Evolutionary conservation across 2,329 filamentous ascomycete species (phyloP).

Genomic region (Xylariaceae sp.): DNA sequence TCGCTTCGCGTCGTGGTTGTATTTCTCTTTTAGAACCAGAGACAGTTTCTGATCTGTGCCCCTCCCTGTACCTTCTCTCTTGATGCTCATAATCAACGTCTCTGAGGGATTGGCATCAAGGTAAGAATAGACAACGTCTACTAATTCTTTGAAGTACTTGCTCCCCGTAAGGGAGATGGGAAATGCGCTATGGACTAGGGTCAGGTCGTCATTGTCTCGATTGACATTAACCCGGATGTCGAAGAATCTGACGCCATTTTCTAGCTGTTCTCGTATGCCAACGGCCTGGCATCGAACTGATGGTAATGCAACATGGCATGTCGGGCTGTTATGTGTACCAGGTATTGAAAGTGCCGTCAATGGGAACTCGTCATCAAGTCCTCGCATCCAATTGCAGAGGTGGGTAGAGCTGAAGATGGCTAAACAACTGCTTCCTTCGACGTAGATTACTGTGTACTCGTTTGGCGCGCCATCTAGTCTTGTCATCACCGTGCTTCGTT

Average conservation of each 20-base stretch:
- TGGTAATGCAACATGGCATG: conserved; percentile 77
- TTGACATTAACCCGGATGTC: conserved; percentile 71
- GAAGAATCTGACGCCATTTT: conserved; percentile 89
- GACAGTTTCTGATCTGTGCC: conserved; percentile 76
- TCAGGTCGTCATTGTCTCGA: conserved; percentile 59
- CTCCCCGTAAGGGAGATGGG: conserved; percentile 78
- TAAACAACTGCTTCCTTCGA: conserved; percentile 51
- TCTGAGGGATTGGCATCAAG: conserved; percentile 75
- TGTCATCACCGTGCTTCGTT: conserved; percentile 57
- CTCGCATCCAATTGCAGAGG: conserved; percentile 75
- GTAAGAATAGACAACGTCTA: conserved; percentile 69
- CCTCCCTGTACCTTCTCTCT: conserved; percentile 82
- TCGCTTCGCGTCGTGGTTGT: conserved; percentile 52
- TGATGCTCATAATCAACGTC: conserved; percentile 79
- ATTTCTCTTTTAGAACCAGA: conserved; percentile 68
- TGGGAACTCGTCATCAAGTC: conserved; percentile 66
- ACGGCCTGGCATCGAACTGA: conserved; percentile 92
- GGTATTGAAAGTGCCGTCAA: conserved; percentile 83
- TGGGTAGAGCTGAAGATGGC: conserved; percentile 68
- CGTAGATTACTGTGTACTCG: conserved; percentile 62
- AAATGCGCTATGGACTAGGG: conserved; percentile 87
- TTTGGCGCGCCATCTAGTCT: conserved; percentile 48
- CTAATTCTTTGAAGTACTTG: conserved; percentile 72
- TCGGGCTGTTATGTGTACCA: conserved; percentile 92
- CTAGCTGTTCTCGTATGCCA: conserved; percentile 69